phyloP scores from a whole-genome alignment of 805 yeast species.

The Spathaspora passalidarum region DNA sequence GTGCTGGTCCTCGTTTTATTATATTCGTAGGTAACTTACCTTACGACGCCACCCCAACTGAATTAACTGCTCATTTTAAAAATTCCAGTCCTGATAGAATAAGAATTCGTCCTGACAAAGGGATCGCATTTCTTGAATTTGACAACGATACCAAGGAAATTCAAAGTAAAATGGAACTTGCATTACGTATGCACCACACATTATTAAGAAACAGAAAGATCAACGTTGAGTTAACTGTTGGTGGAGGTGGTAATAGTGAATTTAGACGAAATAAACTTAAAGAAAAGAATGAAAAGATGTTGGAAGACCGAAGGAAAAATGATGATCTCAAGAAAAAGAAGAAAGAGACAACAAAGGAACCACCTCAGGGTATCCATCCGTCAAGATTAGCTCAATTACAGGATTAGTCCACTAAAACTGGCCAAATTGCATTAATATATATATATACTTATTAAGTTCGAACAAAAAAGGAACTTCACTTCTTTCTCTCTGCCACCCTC shows the following conservation, averaged over 20 bases:
- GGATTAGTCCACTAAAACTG: too few species aligned
- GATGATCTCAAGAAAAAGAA: conserved; percentile 28
- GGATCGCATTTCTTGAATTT: conserved; percentile 90
- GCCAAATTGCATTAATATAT: too few species aligned
- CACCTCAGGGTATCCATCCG: conserved; percentile 50
- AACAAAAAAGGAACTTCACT: neutral
- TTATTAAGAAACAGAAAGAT: conserved; percentile 68
- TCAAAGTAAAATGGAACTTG: conserved; percentile 77
- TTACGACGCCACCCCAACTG: conserved; percentile 59
- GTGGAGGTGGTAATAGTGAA: conserved; percentile 93
- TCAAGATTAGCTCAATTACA: conserved; percentile 37
- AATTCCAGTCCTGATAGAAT: conserved; percentile 69
- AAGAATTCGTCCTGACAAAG: conserved; percentile 79
- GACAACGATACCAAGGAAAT: conserved; percentile 57
- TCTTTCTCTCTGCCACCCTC: neutral
- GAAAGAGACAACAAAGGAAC: conserved; percentile 4
- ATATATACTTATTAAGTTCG: too few species aligned
- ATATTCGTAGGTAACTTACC: conserved; percentile 92
- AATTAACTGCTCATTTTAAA: conserved; percentile 69
- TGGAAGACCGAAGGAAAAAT: conserved; percentile 59
- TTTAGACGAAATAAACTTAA: conserved; percentile 64
- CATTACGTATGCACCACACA: conserved; percentile 81
- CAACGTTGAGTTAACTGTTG: conserved; percentile 94
- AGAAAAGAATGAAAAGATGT: conserved; percentile 73
- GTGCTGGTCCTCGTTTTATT: conserved; percentile 64